Base-by-base conservation (phyloP, 1,284 basidiomycete species). In the Tilletia horrida region DNA sequence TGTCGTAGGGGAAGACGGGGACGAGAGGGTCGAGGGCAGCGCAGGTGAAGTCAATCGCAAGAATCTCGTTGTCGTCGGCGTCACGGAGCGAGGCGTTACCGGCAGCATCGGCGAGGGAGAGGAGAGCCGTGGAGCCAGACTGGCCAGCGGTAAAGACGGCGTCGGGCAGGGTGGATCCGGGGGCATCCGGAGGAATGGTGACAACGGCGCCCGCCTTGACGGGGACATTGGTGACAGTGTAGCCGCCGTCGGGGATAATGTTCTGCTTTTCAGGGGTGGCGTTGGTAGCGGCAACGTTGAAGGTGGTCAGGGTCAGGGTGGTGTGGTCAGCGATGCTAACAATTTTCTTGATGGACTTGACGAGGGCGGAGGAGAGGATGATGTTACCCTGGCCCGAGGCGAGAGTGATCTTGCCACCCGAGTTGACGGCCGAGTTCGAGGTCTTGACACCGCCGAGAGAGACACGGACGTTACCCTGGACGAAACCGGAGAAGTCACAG, bases 1-100 rank as follows among this genome's bases (percentile, higher is more conserved):
- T 55, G 52, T 55, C 55, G 55, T 35, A 59, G 29, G 55, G 55
- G 55, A 59, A 59, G 55, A 59, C 55, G 55, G 55, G 55, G 55
- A 59, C 55, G 29, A 3, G 13, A 29, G 55, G 55, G 1, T 25
- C 27, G 3, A 59, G 29, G 27, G 55, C 35, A 14, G 3, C 29
- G 55, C 55, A 59, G 2, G 55, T 59, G 55, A 59, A 59, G 55
- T 59, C 55, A 14, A 59, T 40, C 7, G 55, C 14, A 27, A 59
- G 27, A 13, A 59, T 31, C 55, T 59, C 55, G 55, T 59, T 40
- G 55, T 40, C 55, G 27, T 59, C 31, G 29, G 31, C 27, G 29
- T 59, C 29, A 40, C 55, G 55, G 27, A 59, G 29, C 55, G 55
- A 35, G 16, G 55, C 55, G 16, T 9, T 35, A 40, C 55, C 55